A percentile compares a stretch with the other conserved stretches of the same genome.
These are phyloP conservation scores for Cladochytrium replicatum DNA, from an alignment of 192 early-diverging fungal genomes.

Conservation along the genomic window DNA sequence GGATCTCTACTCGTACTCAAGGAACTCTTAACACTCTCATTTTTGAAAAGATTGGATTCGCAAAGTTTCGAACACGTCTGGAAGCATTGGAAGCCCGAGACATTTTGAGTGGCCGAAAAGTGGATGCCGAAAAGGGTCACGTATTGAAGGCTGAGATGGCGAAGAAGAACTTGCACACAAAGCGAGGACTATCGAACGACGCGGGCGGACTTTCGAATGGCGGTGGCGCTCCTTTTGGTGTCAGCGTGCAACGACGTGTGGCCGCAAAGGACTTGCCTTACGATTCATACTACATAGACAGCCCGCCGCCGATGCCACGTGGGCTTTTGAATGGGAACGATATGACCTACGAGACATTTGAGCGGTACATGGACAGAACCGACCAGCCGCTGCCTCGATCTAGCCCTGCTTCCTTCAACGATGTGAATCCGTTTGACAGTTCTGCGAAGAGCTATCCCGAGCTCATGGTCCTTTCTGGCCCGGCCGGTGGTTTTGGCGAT, in stretches of 20 bases:
- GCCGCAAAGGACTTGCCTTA: background rate
- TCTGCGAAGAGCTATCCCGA: no score
- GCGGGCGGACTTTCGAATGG: slow-evolving; percentile 16
- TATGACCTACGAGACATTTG: no score
- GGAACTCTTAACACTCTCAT: no score
- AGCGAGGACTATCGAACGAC: slow-evolving; percentile 62
- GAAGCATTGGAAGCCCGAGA: slow-evolving; percentile 91
- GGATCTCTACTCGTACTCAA: slow-evolving; percentile 13
- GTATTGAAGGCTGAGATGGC: slow-evolving; percentile 98
- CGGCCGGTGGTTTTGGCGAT: no score
- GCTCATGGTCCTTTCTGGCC: no score
- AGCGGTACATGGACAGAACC: no score
- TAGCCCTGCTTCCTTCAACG: no score
- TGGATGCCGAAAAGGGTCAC: slow-evolving; percentile 77
- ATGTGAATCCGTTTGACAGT: no score
- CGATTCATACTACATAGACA: background rate
- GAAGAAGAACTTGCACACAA: slow-evolving; percentile 95
- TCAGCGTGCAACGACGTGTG: no score
- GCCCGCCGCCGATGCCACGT: background rate
- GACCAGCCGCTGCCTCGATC: no score
- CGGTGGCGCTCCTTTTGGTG: no score
- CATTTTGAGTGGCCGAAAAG: slow-evolving; percentile 79
- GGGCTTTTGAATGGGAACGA: background rate
- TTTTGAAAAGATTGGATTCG: slow-evolving; percentile 85
- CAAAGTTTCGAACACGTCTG: slow-evolving; percentile 82